Base-by-base conservation (phyloP, 106 monocot species). In the Platanthera zijinensis region DNA sequence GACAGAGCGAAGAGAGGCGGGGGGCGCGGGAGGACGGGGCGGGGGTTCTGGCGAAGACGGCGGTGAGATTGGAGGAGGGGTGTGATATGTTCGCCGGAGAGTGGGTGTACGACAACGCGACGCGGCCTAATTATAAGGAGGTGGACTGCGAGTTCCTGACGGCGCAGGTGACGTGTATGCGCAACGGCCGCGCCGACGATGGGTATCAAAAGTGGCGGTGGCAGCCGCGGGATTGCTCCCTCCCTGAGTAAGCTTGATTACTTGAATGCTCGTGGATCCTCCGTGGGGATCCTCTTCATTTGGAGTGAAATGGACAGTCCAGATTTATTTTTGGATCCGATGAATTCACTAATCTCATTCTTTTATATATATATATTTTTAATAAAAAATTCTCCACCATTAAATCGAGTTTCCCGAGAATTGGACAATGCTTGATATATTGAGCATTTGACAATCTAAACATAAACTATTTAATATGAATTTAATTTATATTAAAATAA, bases 121-220 rank as follows among this genome's bases (percentile, higher is more conserved):
- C 77, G 6, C 84, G 77, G 51, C 96, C 96, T 19, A n/a, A 91
- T 73, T 97, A 97, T 76, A 51, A 22, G 46, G 96, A 97, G 80
- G 79, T 74, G 17, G 74, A 87, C 61, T 97, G 96, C 75, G 87
- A 86, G 77, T 93, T 91, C 80, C 72, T 97, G 59, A 97, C 96
- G 17, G 87, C 80, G 77, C 96, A 97, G 66, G 87, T 97, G 17
- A 93, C 96, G 6, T 97, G 96, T 82, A 87, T 87, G 83, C 78
- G 91, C 74, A 97, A 97, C 73, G 96, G 96, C 15, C 79, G 96
- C 9, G 54, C 12, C 10, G 89, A 97, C 77, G 96, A 91, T 74
- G 57, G 74, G 25, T 94, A 89, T 80, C 91, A 89, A 83, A 97
- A 97, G 63, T 97, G 96, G 96, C 78, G 91, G 30, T 97, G 96